Evolutionary conservation across 2,329 filamentous ascomycete species (phyloP).

Genomic region (Cryphonectria parasitica): DNA sequence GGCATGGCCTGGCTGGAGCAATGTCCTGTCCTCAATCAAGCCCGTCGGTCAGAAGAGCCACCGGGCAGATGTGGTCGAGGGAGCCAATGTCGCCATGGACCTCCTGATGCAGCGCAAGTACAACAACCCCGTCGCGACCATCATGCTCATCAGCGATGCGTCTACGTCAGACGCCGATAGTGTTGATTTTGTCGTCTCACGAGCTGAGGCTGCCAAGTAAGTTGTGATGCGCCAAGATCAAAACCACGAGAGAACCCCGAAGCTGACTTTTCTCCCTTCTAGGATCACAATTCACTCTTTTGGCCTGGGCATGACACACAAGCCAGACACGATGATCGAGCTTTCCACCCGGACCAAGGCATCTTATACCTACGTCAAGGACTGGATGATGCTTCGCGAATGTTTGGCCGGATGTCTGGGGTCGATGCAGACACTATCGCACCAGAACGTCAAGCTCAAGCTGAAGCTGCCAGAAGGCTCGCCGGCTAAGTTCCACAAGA

Average conservation of each 20-base stretch:
- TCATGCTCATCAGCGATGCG: slow-evolving; percentile 95
- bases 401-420: slow-evolving; percentile 93
- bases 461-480: slow-evolving; percentile 93
- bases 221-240: slow-evolving; percentile 42
- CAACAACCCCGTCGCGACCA: slow-evolving; percentile 92
- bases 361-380: slow-evolving; percentile 97
- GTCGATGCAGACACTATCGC: slow-evolving; percentile 89
- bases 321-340: slow-evolving; percentile 98
- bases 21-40: slow-evolving; percentile 82
- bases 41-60: slow-evolving; percentile 96
- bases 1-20: slow-evolving; percentile 88
- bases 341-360: slow-evolving; percentile 94
- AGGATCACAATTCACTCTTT: slow-evolving; percentile 96
- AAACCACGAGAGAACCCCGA: background rate
- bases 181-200: slow-evolving; percentile 95
- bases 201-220: slow-evolving; percentile 95
- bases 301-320: slow-evolving; percentile 93
- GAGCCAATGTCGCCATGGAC: slow-evolving; percentile 98
- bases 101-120: slow-evolving; percentile 96
- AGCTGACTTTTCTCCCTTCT: slow-evolving; percentile 34
- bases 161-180: slow-evolving; percentile 93
- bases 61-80: slow-evolving; percentile 94
- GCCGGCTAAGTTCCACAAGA: slow-evolving; percentile 97
- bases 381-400: slow-evolving; percentile 99
- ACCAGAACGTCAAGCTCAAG: slow-evolving; percentile 97